Evolutionary conservation across 2,329 filamentous ascomycete species (phyloP).

Genomic region (Botrytis pseudocinerea): DNA sequence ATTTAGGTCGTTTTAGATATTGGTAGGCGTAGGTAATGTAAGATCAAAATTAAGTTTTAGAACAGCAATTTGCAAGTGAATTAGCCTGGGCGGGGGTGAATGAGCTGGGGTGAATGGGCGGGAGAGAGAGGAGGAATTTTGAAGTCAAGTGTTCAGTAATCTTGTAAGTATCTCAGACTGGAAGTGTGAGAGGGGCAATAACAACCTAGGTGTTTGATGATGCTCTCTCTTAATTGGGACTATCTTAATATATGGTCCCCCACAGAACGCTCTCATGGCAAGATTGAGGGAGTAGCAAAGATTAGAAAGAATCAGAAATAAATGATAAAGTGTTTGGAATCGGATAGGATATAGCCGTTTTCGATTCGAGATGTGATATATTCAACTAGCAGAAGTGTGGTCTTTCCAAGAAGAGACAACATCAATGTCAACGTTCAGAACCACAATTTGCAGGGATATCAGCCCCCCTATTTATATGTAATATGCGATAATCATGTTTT

Average conservation of each 20-base stretch:
- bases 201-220: background rate
- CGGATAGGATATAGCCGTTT: background rate
- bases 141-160: background rate
- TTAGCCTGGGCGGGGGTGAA: background rate
- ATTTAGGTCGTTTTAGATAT: background rate
- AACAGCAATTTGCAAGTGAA: background rate
- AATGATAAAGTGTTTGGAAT: background rate
- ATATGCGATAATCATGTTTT: background rate
- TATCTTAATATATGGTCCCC: background rate
- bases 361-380: background rate
- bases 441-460: background rate
- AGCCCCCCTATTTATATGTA: conserved; percentile 3
- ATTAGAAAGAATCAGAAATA: background rate
- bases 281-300: background rate
- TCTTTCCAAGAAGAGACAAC: background rate
- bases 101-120: background rate
- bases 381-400: background rate
- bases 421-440: background rate
- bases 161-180: background rate
- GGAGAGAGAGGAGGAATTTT: background rate
- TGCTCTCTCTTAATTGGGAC: background rate
- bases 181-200: background rate
- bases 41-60: background rate
- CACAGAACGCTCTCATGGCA: background rate
- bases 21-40: background rate